Base-by-base conservation (phyloP, 1,284 basidiomycete genomes). In the Ceratobasidium sp. region DNA sequence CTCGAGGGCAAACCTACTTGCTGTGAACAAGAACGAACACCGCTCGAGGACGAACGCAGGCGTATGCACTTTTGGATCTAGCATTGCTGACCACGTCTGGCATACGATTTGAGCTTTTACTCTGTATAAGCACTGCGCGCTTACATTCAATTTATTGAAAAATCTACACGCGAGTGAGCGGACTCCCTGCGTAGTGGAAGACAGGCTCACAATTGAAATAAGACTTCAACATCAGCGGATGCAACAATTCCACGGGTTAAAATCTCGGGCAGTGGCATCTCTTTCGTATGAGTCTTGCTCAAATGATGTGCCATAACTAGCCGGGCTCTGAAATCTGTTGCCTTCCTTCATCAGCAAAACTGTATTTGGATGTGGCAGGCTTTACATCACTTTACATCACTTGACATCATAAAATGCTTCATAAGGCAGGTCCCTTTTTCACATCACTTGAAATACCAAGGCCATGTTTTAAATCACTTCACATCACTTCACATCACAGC, bases 21-120 rank as follows among this genome's bases (percentile, higher is more conserved):
- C 91, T 53, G 91, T 93, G 80, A 92, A 93, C 50, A 93, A 82
- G 82, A 92, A 93, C 0, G 92, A 92, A 76, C 91, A 93, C 53
- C 91, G 84, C 8, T 89, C 85, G 77, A 91, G 92, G 12, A 92
- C 92, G 5, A 87, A 84, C 5, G 86, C 85, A 8, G 91, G 87
- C 0, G 89, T 92, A 76, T 93, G 92, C 14, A 93, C 80, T 4
- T 84, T 85, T 4, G 89, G 90, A 78, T 93, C 92, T 6, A 93
- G 83, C 23, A 93, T 78, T 12, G 88, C 87, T 34, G 93, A 85
- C 78, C 92, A 92, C 0, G 89, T 87, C 90, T 92, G 74, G 5
- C 74, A 57, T 28, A 39, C 10, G 64, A 52, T 69, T 28, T 69
- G 57, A 61, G 52, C 43, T 16, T 16, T 55, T 58, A 71, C 9